phyloP scores from a whole-genome alignment of 2,329 filamentous ascomycete genomes.

The Stachybotrys echinatus region DNA sequence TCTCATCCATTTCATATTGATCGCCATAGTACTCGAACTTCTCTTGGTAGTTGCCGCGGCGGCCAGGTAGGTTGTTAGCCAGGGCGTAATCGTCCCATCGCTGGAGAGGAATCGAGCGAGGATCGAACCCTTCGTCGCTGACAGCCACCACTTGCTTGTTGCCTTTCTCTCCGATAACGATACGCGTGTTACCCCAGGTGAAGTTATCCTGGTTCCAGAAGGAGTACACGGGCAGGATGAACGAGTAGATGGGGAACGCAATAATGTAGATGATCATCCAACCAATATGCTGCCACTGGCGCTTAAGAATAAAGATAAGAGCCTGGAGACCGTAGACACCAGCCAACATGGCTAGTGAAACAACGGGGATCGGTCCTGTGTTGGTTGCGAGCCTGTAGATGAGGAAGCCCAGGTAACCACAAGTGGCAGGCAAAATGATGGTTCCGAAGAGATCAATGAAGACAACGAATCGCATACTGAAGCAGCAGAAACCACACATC shows the following conservation, averaged over 20 bases:
- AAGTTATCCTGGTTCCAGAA: slow-evolving; percentile 99
- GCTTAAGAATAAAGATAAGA: slow-evolving; percentile 91
- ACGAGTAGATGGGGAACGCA: slow-evolving; percentile 92
- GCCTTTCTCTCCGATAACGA: slow-evolving; percentile 92
- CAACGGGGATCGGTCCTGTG: slow-evolving; percentile 71
- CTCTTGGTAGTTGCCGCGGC: slow-evolving; percentile 67
- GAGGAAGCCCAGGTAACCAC: slow-evolving; percentile 79
- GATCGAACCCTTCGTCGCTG: slow-evolving; percentile 82
- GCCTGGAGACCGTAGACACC: slow-evolving; percentile 94
- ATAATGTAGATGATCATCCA: slow-evolving; percentile 99
- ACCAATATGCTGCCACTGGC: slow-evolving; percentile 96
- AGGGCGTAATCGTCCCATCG: slow-evolving; percentile 95
- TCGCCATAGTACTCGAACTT: slow-evolving; percentile 67
- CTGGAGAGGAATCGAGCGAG: slow-evolving; percentile 86
- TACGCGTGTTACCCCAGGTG: slow-evolving; percentile 96
- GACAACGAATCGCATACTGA: slow-evolving; percentile 95
- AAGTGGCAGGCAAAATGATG: slow-evolving; percentile 84
- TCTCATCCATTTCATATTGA: slow-evolving; percentile 95
- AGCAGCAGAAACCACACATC: slow-evolving; percentile 97
- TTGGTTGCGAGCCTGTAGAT: slow-evolving; percentile 71
- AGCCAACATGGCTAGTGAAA: slow-evolving; percentile 85
- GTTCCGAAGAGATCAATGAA: slow-evolving; percentile 93
- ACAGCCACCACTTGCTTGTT: slow-evolving; percentile 85
- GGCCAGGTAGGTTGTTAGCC: slow-evolving; percentile 82
- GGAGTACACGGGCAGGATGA: slow-evolving; percentile 87